Evolutionary conservation across 257 asterid genomes (phyloP), one percentile per base, ranked within the genome.

Genomic region (Primulina eburnea): DNA sequence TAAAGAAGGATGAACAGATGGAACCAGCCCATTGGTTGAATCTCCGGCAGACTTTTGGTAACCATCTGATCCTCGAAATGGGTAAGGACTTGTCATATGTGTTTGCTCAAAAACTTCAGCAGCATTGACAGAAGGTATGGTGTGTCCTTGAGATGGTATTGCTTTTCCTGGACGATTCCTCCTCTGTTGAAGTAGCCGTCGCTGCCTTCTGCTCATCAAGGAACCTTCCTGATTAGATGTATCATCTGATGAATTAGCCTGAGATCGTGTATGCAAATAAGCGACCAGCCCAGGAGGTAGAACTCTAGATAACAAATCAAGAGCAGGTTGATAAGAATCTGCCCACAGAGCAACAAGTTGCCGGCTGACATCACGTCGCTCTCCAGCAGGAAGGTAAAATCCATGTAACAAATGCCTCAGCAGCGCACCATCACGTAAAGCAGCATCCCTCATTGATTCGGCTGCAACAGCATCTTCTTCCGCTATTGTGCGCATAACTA

Each of bases 381-480:
- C 99, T 60, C 96, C 99, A 80, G 90, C 84, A 75, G 92, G 95
- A 76, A 89, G 96, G 83, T 89, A 93, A 81, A 90, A 92, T 59
- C 96, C 99, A 82, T 93, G 92, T 78, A 90, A 78, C 74, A 93
- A 86, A 85, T 93, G 97, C 88, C 97, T 87, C 85, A 93, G 83
- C 61, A 93, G 79, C 1, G 99, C 99, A 73, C 97, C 99, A 83
- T 93, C 99, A 72, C 99, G 96, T 78, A 93, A 85, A 74, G 99
- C 96, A 65, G 99, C 97, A 73, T 91, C 99, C 73, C 99, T 88
- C 99, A 93, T 93, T 62, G 99, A 93, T 79, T 93, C 99, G 62
- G 99, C 99, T 37, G 99, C 99, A 75, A 93, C 97, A 32, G 97
- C 99, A 84, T 93, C 99, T 85, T 93, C 99, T 85, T 93, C 99